Base-by-base conservation (phyloP, 352 stramenopile species). In the Phytophthora chlamydospora region DNA sequence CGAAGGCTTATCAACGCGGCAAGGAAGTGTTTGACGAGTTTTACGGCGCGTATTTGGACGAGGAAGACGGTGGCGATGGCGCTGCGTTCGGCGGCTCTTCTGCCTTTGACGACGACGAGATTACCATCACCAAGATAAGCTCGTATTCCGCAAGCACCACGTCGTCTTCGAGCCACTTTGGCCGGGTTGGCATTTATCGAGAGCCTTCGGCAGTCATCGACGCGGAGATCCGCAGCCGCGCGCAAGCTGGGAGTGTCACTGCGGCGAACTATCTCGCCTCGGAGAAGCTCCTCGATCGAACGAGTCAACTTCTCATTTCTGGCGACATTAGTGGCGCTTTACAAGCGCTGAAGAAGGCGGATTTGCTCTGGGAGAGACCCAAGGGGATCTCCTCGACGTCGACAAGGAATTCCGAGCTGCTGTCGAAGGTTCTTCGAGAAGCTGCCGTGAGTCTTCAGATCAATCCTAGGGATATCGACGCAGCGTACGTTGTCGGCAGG, bases 181-280 rank as follows among this genome's bases (percentile, higher is more conserved):
- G 35, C n/a, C 11, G 11, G 6, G 52, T 3, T 41, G 57, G 48
- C 2, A 68, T 75, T 32, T 73, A 57, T 38, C 58, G 69, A 21
- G 42, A 51, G 32, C 21, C 52, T 27, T 73, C 64, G 35, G 55
- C 69, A 38, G 69, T 68, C 27, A 62, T 77, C 38, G 47, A 66
- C 27, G 40, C 57, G 29, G 62, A 75, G 27, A 73, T 78, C 11
- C 53, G 64, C 40, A 27, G 16, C 36, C 61, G 61, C 10, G 61
- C 66, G 7, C 57, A 50, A 29, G 51, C 45, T 36, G 66, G 70
- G 54, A 48, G 57, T 17, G 31, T 65, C 13, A 73, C 58, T 1
- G 70, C 70, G 27, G 69, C 21, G 8, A 78, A 68, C 29, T 78
- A 75, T 46, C 47, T 78, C 14, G 46, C 17, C 5, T 68, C 70